Percentiles rank a stretch among this genome's conserved stretches.
phyloP scores from a whole-genome alignment of 1,139 yeast genomes.

The Suhomyces anneliseae region DNA sequence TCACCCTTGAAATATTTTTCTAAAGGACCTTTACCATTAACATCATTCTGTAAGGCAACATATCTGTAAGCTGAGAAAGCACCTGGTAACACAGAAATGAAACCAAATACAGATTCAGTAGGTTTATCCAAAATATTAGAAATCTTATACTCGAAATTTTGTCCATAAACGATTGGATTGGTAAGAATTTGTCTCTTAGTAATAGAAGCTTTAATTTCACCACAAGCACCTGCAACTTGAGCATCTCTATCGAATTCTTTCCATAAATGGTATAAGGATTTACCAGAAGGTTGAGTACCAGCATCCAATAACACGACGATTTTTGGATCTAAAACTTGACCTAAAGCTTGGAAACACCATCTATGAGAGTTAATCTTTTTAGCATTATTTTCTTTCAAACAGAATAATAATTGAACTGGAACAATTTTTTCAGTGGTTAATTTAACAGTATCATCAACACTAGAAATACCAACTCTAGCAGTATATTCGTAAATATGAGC shows the following conservation, averaged over 20 bases:
- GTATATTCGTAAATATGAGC: conserved; percentile 52
- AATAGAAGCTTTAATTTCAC: conserved; percentile 48
- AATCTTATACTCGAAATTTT: conserved; percentile 49
- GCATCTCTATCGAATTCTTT: conserved; percentile 49
- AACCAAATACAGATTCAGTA: conserved; percentile 47
- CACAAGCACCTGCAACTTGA: conserved; percentile 54
- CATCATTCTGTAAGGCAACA: conserved; percentile 43
- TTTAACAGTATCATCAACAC: conserved; percentile 48
- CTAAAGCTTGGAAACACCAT: conserved; percentile 53
- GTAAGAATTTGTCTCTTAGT: conserved; percentile 40
- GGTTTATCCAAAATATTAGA: conserved; percentile 50
- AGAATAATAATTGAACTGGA: conserved; percentile 48
- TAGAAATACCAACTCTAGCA: conserved; percentile 48
- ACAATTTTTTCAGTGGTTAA: conserved; percentile 50
- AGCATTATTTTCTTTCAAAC: conserved; percentile 48
- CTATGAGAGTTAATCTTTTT: conserved; percentile 51
- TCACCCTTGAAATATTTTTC: conserved; percentile 53
- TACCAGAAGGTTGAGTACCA: conserved; percentile 50
- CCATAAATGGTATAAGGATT: conserved; percentile 49
- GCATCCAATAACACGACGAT: conserved; percentile 47
- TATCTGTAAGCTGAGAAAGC: conserved; percentile 48
- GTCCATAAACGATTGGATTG: conserved; percentile 49
- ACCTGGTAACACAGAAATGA: conserved; percentile 49
- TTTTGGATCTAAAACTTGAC: conserved; percentile 45
- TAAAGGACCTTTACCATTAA: conserved; percentile 46